Evolutionary conservation across 345 rosid genomes (phyloP).

Genomic region (Linum usitatissimum): DNA sequence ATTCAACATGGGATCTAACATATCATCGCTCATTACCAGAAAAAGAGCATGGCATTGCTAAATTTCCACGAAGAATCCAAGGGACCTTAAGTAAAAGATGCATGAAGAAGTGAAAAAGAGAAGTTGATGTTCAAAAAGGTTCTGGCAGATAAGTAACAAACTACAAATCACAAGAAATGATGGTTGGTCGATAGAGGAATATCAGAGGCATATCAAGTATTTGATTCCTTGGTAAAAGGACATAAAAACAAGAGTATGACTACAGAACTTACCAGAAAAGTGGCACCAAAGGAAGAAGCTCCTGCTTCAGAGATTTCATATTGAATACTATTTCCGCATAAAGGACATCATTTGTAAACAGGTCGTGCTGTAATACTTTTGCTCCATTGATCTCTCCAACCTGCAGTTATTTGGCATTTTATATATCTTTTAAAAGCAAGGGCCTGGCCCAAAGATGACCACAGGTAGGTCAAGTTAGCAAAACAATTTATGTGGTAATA

Average conservation of each 20-base stretch:
- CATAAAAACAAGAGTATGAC: not conserved
- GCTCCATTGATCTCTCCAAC: slow-evolving; percentile 79
- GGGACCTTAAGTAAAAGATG: too few relatives aligned
- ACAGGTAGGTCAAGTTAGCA: slow-evolving; percentile 10
- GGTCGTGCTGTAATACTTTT: slow-evolving; percentile 78
- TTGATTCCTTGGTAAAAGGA: not conserved
- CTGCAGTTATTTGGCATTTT: slow-evolving; percentile 25
- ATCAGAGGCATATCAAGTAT: slow-evolving; percentile 1
- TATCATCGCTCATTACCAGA: not conserved
- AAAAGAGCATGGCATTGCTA: not conserved
- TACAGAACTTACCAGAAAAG: slow-evolving; percentile 69
- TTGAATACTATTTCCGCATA: slow-evolving; percentile 83
- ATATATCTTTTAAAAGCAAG: slow-evolving; percentile 6
- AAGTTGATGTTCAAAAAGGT: too few relatives aligned
- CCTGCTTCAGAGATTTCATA: slow-evolving; percentile 73
- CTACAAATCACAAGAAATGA: too few relatives aligned
- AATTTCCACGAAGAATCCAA: too few relatives aligned
- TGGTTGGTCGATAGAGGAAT: too few relatives aligned
- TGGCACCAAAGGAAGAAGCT: slow-evolving; percentile 81
- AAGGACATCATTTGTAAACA: slow-evolving; percentile 90
- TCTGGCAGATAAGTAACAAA: too few relatives aligned
- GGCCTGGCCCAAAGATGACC: not conserved
- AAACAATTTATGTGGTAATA: slow-evolving; percentile 8
- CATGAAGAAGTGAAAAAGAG: too few relatives aligned
- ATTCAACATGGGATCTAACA: too few relatives aligned